Evolutionary conservation across 345 rosid species (phyloP).

Genomic region (Carallia pectinifolia): DNA sequence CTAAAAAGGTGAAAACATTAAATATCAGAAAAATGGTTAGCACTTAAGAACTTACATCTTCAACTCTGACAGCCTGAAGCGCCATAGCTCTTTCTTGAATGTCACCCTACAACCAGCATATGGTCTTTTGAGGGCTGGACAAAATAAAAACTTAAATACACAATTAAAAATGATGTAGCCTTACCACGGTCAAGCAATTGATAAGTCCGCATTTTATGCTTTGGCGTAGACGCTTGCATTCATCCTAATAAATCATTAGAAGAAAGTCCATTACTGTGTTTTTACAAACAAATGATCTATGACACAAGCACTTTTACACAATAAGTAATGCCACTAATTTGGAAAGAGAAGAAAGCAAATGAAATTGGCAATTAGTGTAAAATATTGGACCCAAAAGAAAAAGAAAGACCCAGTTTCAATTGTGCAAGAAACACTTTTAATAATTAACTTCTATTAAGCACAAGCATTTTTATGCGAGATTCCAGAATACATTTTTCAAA

Average conservation of each 20-base stretch:
- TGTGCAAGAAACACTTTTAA: neutral
- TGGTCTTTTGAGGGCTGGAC: conserved; percentile 10
- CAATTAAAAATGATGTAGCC: conserved; percentile 6
- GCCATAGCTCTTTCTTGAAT: conserved; percentile 91
- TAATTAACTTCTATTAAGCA: too few species aligned
- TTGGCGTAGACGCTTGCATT: conserved; percentile 95
- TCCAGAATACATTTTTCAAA: too few species aligned
- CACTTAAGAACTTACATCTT: conserved; percentile 63
- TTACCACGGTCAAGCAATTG: conserved; percentile 87
- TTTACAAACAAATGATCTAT: conserved; percentile 4
- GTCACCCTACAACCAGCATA: conserved; percentile 63
- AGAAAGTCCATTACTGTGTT: conserved; percentile 7
- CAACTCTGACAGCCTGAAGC: conserved; percentile 86
- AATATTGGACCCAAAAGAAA: neutral
- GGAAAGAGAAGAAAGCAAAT: neutral
- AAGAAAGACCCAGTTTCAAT: neutral
- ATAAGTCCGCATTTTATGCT: conserved; percentile 96
- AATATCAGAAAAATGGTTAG: conserved; percentile 1
- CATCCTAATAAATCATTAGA: conserved; percentile 61
- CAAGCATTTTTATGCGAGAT: too few species aligned
- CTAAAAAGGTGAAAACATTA: neutral
- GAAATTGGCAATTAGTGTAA: neutral
- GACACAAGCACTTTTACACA: neutral
- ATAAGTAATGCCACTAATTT: neutral
- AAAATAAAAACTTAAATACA: neutral